Evolutionary conservation across 2,329 filamentous ascomycete species (phyloP).

Genomic region (Rhynchosporium agropyri): DNA sequence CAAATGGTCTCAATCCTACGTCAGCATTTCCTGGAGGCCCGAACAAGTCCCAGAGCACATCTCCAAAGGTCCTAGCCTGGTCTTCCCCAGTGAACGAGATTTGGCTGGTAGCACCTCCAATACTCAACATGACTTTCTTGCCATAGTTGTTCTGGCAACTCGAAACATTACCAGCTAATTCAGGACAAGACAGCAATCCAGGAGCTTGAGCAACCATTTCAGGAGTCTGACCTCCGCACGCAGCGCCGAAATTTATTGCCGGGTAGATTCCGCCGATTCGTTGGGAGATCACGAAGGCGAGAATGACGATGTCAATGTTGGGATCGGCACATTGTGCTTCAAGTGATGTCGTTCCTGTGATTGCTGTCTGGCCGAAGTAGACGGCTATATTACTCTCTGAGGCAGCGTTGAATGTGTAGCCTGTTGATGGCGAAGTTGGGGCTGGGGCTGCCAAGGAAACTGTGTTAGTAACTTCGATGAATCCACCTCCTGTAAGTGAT

Average conservation of each 20-base stretch:
- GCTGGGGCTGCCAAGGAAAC: not conserved
- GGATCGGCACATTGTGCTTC: slow-evolving; percentile 40
- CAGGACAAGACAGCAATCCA: slow-evolving; percentile 45
- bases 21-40: slow-evolving; percentile 38
- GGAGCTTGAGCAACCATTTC: slow-evolving; percentile 43
- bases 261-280: slow-evolving; percentile 28
- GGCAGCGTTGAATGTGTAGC: slow-evolving; percentile 38
- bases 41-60: slow-evolving; percentile 44
- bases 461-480: not conserved
- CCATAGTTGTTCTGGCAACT: slow-evolving; percentile 44
- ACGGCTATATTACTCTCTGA: slow-evolving; percentile 41
- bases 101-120: slow-evolving; percentile 41
- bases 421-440: slow-evolving; percentile 3
- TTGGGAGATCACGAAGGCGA: slow-evolving; percentile 33
- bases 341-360: slow-evolving; percentile 39
- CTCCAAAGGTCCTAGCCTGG: slow-evolving; percentile 41
- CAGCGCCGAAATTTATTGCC: slow-evolving; percentile 40
- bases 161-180: slow-evolving; percentile 39
- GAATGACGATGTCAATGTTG: slow-evolving; percentile 45
- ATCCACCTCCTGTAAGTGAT: slow-evolving; percentile 9
- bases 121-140: slow-evolving; percentile 46
- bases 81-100: slow-evolving; percentile 38
- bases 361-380: slow-evolving; percentile 41
- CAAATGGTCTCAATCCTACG: slow-evolving; percentile 41
- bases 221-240: slow-evolving; percentile 42